Base-by-base conservation (phyloP, 192 early-diverging fungal species). In the Oehlia diaphana region DNA sequence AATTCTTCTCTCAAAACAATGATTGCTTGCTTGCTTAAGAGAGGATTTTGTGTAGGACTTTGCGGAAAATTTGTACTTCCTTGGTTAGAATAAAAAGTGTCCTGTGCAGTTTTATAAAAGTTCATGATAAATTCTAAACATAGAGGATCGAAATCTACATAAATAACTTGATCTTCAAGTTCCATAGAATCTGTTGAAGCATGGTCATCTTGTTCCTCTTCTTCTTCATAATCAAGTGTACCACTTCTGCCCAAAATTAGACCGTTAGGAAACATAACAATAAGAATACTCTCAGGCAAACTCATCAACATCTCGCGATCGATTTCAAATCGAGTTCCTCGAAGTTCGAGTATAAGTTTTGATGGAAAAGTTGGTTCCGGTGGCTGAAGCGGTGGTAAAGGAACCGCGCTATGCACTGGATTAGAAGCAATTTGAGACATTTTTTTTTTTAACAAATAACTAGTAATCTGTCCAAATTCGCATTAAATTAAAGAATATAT, bases 1-100 rank as follows among this genome's bases (percentile, higher is more conserved):
- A 95, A 84, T 76, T 93, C 92, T 80, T 95, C 94, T 50, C 94
- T 87, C 62, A 95, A 80, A 28, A 93, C 92, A 79, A 95, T 92
- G 67, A 95, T 89, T 19, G 90, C 90, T 61, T 89, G 90, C 50
- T 92, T 91, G 74, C 84, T 84, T 39, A 87, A 62, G 8, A 89
- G 74, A 9, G 87, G 87, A 76, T 87, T 78, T 79, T 87, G 87
- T 26, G 85, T 71, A 8, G 84, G 67, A 26, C 81, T 81, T 12
- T 65, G 35, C 0, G 77, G 67, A 47, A 78, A 74, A 13, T 74
- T 68, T 1, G 76, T 6, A 82, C 66, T 49, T 63, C 63, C 47
- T 84, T 82, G 78, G 23, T 85, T 80, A 35, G 79, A 68, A n/a
- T 80, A 81, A 73, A 78, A 84, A 3, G 83, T 85, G 33, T 81